Evolutionary conservation across 2,329 filamentous ascomycete species (phyloP).

Genomic region (Aspergillus tubingensis): DNA sequence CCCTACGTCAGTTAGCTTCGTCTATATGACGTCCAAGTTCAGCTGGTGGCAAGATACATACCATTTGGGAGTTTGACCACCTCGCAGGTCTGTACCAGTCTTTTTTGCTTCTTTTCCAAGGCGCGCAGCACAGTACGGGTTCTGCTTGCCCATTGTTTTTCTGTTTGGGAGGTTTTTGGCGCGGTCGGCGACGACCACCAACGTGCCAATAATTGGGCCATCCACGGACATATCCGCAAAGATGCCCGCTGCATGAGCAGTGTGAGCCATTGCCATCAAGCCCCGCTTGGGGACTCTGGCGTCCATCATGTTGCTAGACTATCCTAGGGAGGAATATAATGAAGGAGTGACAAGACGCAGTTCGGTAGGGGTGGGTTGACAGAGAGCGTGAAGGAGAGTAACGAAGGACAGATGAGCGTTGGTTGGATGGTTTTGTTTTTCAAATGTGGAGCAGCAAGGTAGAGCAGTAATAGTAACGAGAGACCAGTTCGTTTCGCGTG

Average conservation of each 20-base stretch:
- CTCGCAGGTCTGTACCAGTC: slow-evolving; percentile 88
- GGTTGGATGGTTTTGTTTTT: too few relatives aligned
- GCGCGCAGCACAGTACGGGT: slow-evolving; percentile 92
- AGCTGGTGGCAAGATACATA: slow-evolving; percentile 45
- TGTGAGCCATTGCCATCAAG: slow-evolving; percentile 5
- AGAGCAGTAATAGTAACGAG: neutral
- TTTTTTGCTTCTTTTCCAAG: slow-evolving; percentile 97
- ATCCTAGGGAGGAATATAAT: neutral
- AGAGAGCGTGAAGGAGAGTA: neutral
- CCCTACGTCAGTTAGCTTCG: slow-evolving; percentile 60
- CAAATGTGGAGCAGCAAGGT: slow-evolving; percentile 3
- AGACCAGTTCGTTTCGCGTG: neutral
- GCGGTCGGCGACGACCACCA: slow-evolving; percentile 88
- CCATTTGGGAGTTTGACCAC: slow-evolving; percentile 95
- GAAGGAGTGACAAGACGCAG: neutral
- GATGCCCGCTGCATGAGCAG: slow-evolving; percentile 84
- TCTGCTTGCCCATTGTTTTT: slow-evolving; percentile 97
- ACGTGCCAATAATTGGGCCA: slow-evolving; percentile 87
- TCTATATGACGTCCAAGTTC: neutral
- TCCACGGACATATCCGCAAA: slow-evolving; percentile 93
- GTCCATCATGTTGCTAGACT: neutral
- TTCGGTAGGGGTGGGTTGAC: neutral
- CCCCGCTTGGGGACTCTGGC: slow-evolving; percentile 13
- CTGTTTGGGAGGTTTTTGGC: slow-evolving; percentile 96
- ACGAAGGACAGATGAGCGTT: neutral